phyloP scores from a whole-genome alignment of 768 basidiomycete species.

The Mycena galopus region DNA sequence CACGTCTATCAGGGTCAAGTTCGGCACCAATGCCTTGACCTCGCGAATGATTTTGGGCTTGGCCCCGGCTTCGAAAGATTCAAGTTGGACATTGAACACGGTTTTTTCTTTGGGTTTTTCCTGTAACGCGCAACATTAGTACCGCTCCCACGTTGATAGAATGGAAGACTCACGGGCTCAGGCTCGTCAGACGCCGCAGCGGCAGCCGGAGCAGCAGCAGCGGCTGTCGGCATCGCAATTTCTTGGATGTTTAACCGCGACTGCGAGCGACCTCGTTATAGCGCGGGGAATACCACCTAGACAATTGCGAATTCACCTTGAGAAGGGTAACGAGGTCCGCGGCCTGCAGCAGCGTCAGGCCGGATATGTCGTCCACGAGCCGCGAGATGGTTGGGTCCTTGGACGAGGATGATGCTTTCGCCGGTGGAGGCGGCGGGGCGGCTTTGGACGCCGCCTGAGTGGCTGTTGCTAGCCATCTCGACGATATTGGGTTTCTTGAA shows the following conservation, averaged over 20 bases:
- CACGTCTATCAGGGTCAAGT: conserved; percentile 97
- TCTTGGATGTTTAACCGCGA: conserved; percentile 96
- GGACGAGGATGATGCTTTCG: conserved; percentile 41
- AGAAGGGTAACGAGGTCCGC: conserved; percentile 93
- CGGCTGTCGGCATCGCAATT: conserved; percentile 90
- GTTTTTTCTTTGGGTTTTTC: conserved; percentile 99
- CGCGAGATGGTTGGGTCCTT: conserved; percentile 78
- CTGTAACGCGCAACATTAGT: conserved; percentile 49
- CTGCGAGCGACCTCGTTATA: conserved; percentile 53
- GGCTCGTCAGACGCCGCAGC: conserved; percentile 74
- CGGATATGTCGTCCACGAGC: conserved; percentile 95
- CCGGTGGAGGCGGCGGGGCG: conserved; percentile 56
- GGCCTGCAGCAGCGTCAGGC: conserved; percentile 91
- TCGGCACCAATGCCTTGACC: conserved; percentile 95
- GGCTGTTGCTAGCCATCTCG: conserved; percentile 72
- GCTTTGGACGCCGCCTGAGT: conserved; percentile 59
- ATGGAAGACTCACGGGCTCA: conserved; percentile 64
- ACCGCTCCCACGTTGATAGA: not conserved
- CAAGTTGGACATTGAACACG: conserved; percentile 93
- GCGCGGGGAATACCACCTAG: not conserved
- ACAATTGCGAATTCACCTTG: conserved; percentile 69
- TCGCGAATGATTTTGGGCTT: conserved; percentile 99
- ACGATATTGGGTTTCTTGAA: conserved; percentile 52
- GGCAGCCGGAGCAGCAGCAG: conserved; percentile 68
- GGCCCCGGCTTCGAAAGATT: conserved; percentile 90